Base-by-base conservation (phyloP, 23 red algal genomes). In the Rhodosorus marinus region DNA sequence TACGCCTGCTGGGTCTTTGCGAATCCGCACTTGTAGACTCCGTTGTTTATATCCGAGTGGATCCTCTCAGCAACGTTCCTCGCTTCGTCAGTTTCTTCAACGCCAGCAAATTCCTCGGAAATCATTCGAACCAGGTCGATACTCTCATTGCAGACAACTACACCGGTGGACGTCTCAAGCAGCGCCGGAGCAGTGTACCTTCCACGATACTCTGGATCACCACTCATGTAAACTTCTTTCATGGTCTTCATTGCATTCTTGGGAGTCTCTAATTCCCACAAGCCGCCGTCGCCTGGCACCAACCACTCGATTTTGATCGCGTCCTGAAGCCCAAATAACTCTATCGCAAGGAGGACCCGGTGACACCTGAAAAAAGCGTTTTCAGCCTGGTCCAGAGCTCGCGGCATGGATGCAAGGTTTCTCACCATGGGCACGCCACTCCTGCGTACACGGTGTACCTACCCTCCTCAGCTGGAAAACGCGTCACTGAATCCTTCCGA, bases 11-110 rank as follows among this genome's bases (percentile, higher is more conserved):
- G 90, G 0, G 69, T 73, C 3, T 57, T 80, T 19, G 90, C 90
- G 56, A 98, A 98, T 22, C 90, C 90, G 22, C 60, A 69, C 31
- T 69, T 65, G 55, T 98, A 98, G 2, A 98, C 90, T 33, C 90
- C 90, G 32, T 98, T 69, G 57, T 98, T 98, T 19, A 98, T 30
- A 19, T 50, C 29, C 26, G 24, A 27, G 57, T 80, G 41, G 20
- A 98, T 47, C 1, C 2, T 26, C 2, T n/a, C 26, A 30, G 59
- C 55, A n/a, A 92, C 53, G 19, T 38, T 4, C 15, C 11, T 14
- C 51, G 51, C 51, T 22, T 4, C 15, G 11, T 14, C 51, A 26
- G 51, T 31, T 11, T 11, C 11, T 17, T 43, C 15, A 17, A 11
- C 38, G 22, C 51, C 51, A 2, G 27, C 51, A 31, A 5, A 15